phyloP scores from a whole-genome alignment of 495 filamentous ascomycete species.

The Aspergillus sclerotioniger region DNA sequence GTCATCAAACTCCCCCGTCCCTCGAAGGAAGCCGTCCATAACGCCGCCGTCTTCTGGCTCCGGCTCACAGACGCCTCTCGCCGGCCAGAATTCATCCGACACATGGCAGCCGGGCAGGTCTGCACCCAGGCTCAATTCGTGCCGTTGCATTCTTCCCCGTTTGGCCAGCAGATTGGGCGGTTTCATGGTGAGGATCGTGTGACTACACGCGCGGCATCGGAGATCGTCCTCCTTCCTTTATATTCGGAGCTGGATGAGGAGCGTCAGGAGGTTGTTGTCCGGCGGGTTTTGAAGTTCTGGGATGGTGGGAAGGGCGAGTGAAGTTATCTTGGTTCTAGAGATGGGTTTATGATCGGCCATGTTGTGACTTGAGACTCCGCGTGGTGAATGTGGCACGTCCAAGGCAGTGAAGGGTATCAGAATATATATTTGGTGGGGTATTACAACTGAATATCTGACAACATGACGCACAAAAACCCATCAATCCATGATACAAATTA shows the following conservation, averaged over 20 bases:
- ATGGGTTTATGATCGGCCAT: no score
- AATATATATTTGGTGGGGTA: no score
- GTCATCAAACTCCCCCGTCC: slow-evolving; percentile 5
- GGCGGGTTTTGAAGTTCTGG: slow-evolving; percentile 1
- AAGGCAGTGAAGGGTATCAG: no score
- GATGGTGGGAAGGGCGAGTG: neutral
- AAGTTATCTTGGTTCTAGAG: neutral
- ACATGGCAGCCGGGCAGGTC: slow-evolving; percentile 7
- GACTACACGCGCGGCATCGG: slow-evolving; percentile 8
- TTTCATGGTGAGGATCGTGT: slow-evolving; percentile 7
- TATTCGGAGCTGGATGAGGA: slow-evolving; percentile 7
- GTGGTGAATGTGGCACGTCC: no score
- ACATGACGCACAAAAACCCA: no score
- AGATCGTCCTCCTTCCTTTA: slow-evolving; percentile 14
- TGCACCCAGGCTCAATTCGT: slow-evolving; percentile 17
- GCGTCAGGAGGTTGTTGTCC: slow-evolving; percentile 7
- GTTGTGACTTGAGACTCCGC: no score
- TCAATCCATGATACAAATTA: no score
- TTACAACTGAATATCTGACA: no score
- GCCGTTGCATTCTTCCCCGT: slow-evolving; percentile 16
- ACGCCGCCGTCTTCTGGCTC: slow-evolving; percentile 22
- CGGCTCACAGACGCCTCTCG: slow-evolving; percentile 1
- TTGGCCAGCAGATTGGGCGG: neutral
- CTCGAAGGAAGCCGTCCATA: slow-evolving; percentile 9
- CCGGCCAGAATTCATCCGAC: neutral